Conservation (phyloP, 2,329 filamentous ascomycete species). For the Trichoderma sp. region DNA sequence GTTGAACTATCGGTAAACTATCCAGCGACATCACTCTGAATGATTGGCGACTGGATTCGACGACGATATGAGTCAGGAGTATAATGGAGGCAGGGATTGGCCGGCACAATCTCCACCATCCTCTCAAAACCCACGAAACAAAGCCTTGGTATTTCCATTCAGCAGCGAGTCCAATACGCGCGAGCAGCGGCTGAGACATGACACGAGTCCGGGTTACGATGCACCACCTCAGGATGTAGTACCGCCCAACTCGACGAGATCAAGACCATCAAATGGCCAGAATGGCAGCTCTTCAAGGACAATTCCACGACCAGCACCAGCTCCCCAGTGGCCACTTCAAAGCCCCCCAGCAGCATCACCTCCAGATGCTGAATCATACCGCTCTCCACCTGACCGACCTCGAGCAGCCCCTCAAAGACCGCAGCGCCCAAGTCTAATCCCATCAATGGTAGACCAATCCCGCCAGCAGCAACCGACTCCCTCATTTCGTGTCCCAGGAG, state of each 20-base stretch:
- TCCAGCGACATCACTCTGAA: not conserved
- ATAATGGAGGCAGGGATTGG: slow-evolving; percentile 56
- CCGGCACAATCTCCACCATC: slow-evolving; percentile 45
- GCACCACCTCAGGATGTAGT: not conserved
- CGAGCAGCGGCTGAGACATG: slow-evolving; percentile 24
- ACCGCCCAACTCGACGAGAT: slow-evolving; percentile 4
- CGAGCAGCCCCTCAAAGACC: slow-evolving; percentile 54
- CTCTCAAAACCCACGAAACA: slow-evolving; percentile 54
- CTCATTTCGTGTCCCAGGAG: slow-evolving; percentile 39
- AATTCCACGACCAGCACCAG: slow-evolving; percentile 53
- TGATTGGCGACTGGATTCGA: not conserved
- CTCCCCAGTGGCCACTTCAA: slow-evolving; percentile 54
- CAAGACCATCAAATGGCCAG: slow-evolving; percentile 20
- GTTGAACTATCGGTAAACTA: not conserved
- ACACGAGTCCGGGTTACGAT: slow-evolving; percentile 23
- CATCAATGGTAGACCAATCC: slow-evolving; percentile 56
- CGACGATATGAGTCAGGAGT: slow-evolving; percentile 48
- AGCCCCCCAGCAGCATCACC: slow-evolving; percentile 39
- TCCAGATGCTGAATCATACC: slow-evolving; percentile 43
- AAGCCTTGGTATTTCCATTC: slow-evolving; percentile 38
- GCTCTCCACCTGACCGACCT: slow-evolving; percentile 49
- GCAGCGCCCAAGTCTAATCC: slow-evolving; percentile 57
- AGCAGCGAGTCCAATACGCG: slow-evolving; percentile 4
- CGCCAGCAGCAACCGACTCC: slow-evolving; percentile 55
- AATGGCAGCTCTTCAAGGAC: slow-evolving; percentile 35